Conservation (phyloP, 352 stramenopile genomes). For the Phytophthora kernoviae region DNA sequence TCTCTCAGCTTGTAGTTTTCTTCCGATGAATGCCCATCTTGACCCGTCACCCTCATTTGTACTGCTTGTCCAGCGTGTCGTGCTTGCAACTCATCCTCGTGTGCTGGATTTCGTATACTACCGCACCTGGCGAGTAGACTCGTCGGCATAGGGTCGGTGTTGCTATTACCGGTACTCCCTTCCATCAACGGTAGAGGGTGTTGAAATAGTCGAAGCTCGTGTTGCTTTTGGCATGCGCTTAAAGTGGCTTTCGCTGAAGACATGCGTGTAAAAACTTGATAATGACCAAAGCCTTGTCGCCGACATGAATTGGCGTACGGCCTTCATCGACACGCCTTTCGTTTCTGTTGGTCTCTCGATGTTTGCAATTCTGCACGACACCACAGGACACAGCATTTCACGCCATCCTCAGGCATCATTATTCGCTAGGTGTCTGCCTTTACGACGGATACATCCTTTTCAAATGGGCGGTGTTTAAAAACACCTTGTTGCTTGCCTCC, state of each 20-base stretch:
- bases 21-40: conserved; percentile 5
- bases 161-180: conserved; percentile 4
- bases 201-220: background rate
- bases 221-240: conserved; percentile 2
- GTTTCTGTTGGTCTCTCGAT: too few species aligned
- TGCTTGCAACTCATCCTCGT: conserved; percentile 84
- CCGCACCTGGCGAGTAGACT: conserved; percentile 59
- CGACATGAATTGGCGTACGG: conserved; percentile 2
- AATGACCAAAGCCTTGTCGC: conserved; percentile 8
- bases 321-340: conserved; percentile 3
- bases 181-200: background rate
- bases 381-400: too few species aligned
- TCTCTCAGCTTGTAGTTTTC: background rate
- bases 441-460: conserved; percentile 25
- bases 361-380: too few species aligned
- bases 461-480: conserved; percentile 86
- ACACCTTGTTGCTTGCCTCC: conserved; percentile 64
- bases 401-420: too few species aligned
- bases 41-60: background rate
- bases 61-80: conserved; percentile 52
- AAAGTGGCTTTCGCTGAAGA: background rate
- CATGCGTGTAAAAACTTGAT: conserved; percentile 11
- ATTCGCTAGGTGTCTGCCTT: too few species aligned
- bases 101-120: conserved; percentile 88
- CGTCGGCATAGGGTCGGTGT: conserved; percentile 3